Evolutionary conservation across 495 filamentous ascomycete species (phyloP).

Genomic region (Trypethelium eluteriae): DNA sequence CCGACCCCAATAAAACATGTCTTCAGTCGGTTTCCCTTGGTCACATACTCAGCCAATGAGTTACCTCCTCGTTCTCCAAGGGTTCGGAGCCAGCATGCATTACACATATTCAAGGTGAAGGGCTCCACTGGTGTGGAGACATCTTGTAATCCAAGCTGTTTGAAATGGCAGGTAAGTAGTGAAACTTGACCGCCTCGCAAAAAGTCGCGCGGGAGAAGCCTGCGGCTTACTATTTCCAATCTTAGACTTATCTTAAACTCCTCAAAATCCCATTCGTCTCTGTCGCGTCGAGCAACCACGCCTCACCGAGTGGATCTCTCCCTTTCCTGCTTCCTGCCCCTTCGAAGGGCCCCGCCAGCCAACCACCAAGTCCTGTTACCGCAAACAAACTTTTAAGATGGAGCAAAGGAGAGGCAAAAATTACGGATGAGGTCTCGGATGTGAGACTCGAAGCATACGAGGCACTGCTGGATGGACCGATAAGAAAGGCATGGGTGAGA

Average conservation of each 20-base stretch:
- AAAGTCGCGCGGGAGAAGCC: neutral
- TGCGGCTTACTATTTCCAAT: neutral
- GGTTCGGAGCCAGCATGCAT: slow-evolving; percentile 44
- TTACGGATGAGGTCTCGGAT: slow-evolving; percentile 48
- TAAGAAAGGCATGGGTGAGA: slow-evolving; percentile 81
- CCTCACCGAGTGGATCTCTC: slow-evolving; percentile 76
- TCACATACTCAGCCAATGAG: slow-evolving; percentile 67
- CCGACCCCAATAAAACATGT: slow-evolving; percentile 70
- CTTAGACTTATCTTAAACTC: slow-evolving; percentile 78
- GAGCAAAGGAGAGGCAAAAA: slow-evolving; percentile 35
- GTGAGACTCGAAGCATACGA: slow-evolving; percentile 69
- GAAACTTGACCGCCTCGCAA: neutral
- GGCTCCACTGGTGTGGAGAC: slow-evolving; percentile 57
- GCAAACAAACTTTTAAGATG: slow-evolving; percentile 63
- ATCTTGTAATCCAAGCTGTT: slow-evolving; percentile 85
- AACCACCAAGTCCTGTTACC: slow-evolving; percentile 45
- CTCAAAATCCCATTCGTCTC: slow-evolving; percentile 58
- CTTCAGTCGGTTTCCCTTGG: slow-evolving; percentile 76
- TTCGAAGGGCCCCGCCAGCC: slow-evolving; percentile 22
- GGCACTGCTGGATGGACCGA: slow-evolving; percentile 65
- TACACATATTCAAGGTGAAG: slow-evolving; percentile 70
- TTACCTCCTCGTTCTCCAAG: slow-evolving; percentile 59
- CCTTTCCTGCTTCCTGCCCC: slow-evolving; percentile 70
- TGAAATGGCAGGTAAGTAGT: slow-evolving; percentile 85
- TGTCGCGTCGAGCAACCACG: slow-evolving; percentile 81